Percentiles rank a stretch among this genome's conserved stretches.
Conservation (phyloP, 2,329 filamentous ascomycete species). For the Exophiala mesophila region DNA sequence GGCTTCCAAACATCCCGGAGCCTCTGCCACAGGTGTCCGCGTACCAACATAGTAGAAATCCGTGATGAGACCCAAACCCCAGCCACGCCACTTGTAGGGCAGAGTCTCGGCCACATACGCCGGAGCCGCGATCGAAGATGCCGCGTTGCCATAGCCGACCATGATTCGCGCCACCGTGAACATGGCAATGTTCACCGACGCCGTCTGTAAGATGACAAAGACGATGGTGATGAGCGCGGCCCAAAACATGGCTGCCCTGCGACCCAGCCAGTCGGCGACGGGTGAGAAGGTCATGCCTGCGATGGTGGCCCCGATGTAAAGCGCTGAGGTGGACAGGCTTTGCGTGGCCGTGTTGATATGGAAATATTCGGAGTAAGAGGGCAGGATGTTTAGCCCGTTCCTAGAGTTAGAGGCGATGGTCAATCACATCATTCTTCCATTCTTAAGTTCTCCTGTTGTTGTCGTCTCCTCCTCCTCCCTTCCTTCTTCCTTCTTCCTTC, state of each 20-base stretch:
- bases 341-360: slow-evolving; percentile 32
- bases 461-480: no score
- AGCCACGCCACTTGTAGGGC: slow-evolving; percentile 12
- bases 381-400: slow-evolving; percentile 37
- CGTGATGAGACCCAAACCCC: slow-evolving; percentile 18
- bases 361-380: slow-evolving; percentile 33
- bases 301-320: slow-evolving; percentile 27
- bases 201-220: slow-evolving; percentile 56
- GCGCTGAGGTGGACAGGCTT: slow-evolving; percentile 30
- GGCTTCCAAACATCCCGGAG: no score
- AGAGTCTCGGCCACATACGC: slow-evolving; percentile 17
- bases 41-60: slow-evolving; percentile 19
- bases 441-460: no score
- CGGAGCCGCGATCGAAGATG: slow-evolving; percentile 49
- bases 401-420: no score
- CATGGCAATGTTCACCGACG: slow-evolving; percentile 53
- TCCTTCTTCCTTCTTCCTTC: no score
- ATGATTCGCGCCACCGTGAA: slow-evolving; percentile 56
- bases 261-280: slow-evolving; percentile 27
- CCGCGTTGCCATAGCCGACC: slow-evolving; percentile 50
- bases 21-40: no score
- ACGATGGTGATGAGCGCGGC: slow-evolving; percentile 49
- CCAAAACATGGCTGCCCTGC: slow-evolving; percentile 24
- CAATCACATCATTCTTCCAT: no score
- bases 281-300: slow-evolving; percentile 21